phyloP scores from a whole-genome alignment of 2,329 filamentous ascomycete species.

The Aureobasidium sp. region DNA sequence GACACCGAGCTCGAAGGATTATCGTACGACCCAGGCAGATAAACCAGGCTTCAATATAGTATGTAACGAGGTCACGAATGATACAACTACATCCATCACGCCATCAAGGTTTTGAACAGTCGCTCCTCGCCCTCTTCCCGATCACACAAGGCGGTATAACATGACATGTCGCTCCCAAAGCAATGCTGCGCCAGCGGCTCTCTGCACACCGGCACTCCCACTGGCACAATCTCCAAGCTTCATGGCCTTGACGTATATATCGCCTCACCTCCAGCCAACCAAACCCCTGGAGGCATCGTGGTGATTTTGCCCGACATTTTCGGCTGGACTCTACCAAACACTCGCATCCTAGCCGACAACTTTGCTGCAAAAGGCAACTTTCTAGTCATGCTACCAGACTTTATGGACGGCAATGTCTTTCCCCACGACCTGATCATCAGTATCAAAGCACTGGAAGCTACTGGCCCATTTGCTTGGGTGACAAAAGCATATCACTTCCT shows the following conservation, averaged over 20 bases:
- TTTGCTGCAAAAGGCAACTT: constrained; percentile 29
- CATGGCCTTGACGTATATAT: constrained; percentile 34
- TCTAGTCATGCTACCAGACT: constrained; percentile 31
- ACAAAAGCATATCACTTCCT: constrained; percentile 27
- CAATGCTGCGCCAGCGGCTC: constrained; percentile 33
- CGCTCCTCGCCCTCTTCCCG: background rate
- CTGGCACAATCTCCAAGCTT: constrained; percentile 28
- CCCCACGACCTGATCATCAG: constrained; percentile 25
- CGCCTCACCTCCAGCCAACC: constrained; percentile 27
- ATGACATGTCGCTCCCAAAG: constrained; percentile 17
- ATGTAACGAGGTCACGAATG: background rate
- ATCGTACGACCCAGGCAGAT: background rate
- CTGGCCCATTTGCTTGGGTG: constrained; percentile 28
- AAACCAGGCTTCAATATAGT: background rate
- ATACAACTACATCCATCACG: background rate
- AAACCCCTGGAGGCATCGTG: constrained; percentile 28
- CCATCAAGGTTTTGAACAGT: background rate
- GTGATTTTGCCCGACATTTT: constrained; percentile 36
- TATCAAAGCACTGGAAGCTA: constrained; percentile 25
- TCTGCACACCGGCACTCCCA: constrained; percentile 32
- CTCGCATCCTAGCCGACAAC: constrained; percentile 31
- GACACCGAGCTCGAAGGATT: background rate
- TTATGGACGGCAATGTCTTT: constrained; percentile 28
- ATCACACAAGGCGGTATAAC: background rate
- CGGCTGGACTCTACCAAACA: constrained; percentile 32